Base-by-base conservation (phyloP, 495 filamentous ascomycete species). In the Penicillium taxi region DNA sequence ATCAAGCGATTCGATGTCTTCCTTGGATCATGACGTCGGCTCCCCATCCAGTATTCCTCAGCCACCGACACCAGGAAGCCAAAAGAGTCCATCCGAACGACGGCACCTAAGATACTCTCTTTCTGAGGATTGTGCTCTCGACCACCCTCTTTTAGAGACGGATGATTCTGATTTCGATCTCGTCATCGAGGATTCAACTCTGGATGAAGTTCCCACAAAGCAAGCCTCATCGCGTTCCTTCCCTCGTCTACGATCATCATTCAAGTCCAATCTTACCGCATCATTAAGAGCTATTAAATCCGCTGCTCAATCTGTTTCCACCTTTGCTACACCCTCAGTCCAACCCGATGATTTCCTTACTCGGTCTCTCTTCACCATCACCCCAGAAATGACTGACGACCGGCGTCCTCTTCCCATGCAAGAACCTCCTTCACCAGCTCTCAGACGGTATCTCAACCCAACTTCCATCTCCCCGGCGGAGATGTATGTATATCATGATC, bases 261-360 rank as follows among this genome's bases (percentile, higher is more conserved):
- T 96, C 64, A 93, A 87, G 49, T 98, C 91, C 2, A 96, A 96
- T 47, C 70, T 98, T 11, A 98, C 89, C 4, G 87, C 90, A 14
- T 98, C 91, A 0, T 61, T 98, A 34, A 77, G 84, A 21, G 86
- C 84, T 17, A 74, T 96, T 37, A 84, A 84, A 56, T 84, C 80
- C 9, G 90, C 88, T 0, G 89, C 88, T 13, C 81, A 76, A 41
- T 83, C 84, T 3, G 80, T 98, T 35, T 87, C 89, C 16, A 80
- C 68, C 42, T 78, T 95, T 42, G 63, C 78, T 3, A 69, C 81
- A 9, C 74, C 82, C 1, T 78, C 81, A 13, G 78, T 87, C 29
- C 83, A 83, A 23, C 81, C 85, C 6, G 86, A 96, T 42, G 86
- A 94, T 53, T 86, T 90, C 43, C 78, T 98, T 31, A 90, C 88